Evolutionary conservation across 306 rosid species (phyloP).

Genomic region (Amphicarpaea edgeworthii): DNA sequence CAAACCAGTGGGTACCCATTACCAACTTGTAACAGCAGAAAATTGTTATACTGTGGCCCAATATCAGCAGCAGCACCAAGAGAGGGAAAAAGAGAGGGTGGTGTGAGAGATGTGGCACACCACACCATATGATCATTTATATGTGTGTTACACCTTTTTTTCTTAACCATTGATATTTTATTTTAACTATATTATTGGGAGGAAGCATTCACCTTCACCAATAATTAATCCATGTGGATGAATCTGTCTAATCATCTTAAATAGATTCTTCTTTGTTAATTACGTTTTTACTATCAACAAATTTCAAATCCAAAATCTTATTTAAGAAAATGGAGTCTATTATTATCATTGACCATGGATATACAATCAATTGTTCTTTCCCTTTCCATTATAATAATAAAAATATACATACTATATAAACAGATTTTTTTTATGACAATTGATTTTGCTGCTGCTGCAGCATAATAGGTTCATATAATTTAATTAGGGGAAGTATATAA

Average conservation of each 20-base stretch:
- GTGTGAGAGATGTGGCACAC: slow-evolving; percentile 33
- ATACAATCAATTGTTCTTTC: slow-evolving; percentile 51
- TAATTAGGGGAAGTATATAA: slow-evolving; percentile 16
- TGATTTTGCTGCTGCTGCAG: slow-evolving; percentile 51
- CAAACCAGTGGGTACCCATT: slow-evolving; percentile 31
- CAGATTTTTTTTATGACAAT: slow-evolving; percentile 43
- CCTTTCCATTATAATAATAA: slow-evolving; percentile 48
- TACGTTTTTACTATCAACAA: too few relatives aligned
- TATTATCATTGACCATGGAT: slow-evolving; percentile 56
- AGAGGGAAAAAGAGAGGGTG: background rate
- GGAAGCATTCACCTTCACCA: too few relatives aligned
- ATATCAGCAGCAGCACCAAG: slow-evolving; percentile 7
- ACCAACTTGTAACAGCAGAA: slow-evolving; percentile 25
- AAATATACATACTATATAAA: slow-evolving; percentile 59
- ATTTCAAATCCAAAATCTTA: too few relatives aligned
- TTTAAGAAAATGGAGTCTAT: too few relatives aligned
- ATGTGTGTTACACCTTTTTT: slow-evolving; percentile 45
- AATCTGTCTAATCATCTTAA: too few relatives aligned
- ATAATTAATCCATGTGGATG: too few relatives aligned
- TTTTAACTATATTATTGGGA: too few relatives aligned
- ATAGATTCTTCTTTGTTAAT: too few relatives aligned
- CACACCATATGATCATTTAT: slow-evolving; percentile 47
- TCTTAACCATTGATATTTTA: too few relatives aligned
- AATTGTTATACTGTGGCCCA: slow-evolving; percentile 31
- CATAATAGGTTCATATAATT: slow-evolving; percentile 37